A percentile compares a stretch with the other conserved stretches of the same genome.
Conservation (phyloP, 139 green algal genomes). For the Edaphochlamys debaryana region DNA sequence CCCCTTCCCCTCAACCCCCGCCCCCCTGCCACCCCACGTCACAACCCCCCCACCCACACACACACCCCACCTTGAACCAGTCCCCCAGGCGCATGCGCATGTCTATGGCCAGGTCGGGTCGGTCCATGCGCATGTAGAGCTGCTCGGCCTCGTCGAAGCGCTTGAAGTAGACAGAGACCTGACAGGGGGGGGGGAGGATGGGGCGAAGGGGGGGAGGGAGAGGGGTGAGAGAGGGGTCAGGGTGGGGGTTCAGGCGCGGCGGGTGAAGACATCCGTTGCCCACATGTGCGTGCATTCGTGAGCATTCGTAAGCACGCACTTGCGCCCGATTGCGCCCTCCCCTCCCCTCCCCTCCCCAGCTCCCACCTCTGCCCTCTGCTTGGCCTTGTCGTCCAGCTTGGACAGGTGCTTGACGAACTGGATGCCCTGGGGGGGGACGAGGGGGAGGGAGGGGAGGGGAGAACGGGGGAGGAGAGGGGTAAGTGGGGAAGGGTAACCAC, state of each 20-base stretch:
- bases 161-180: conserved; percentile 79
- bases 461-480: background rate
- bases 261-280: background rate
- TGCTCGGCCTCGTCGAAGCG: conserved; percentile 85
- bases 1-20: too few species aligned
- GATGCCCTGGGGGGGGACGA: conserved; percentile 64
- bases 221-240: too few species aligned
- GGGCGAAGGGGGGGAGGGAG: too few species aligned
- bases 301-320: too few species aligned
- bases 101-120: conserved; percentile 81
- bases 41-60: too few species aligned
- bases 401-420: conserved; percentile 84
- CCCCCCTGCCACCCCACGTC: too few species aligned
- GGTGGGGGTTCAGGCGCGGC: background rate
- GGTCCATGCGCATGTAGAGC: conserved; percentile 79
- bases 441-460: background rate
- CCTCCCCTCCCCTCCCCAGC: too few species aligned
- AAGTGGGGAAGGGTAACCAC: background rate
- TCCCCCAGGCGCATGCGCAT: conserved; percentile 82
- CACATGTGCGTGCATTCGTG: too few species aligned
- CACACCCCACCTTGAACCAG: conserved; percentile 78
- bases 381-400: conserved; percentile 65
- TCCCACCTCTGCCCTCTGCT: conserved; percentile 81
- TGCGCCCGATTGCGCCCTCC: too few species aligned
- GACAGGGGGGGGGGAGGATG: background rate